Evolutionary conservation across 2,329 filamentous ascomycete genomes (phyloP).

Genomic region (Malbranchea cinnamomea): DNA sequence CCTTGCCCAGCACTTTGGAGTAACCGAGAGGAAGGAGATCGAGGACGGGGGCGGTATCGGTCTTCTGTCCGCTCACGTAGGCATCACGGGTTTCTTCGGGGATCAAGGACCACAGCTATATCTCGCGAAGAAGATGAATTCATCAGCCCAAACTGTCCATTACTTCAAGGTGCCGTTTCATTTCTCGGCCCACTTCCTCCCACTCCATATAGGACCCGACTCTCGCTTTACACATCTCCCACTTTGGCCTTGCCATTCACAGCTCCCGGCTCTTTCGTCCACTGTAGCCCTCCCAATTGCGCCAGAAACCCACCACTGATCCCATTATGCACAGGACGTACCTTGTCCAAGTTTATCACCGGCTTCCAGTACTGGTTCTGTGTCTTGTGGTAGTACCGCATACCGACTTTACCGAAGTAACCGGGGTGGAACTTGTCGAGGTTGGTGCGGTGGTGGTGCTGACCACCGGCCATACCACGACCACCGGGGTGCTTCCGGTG

Average conservation of each 20-base stretch:
- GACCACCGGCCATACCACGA: conserved; percentile 88
- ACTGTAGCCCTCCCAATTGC: neutral
- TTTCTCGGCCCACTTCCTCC: conserved; percentile 1
- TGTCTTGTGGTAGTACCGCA: conserved; percentile 94
- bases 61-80: conserved; percentile 61
- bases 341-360: conserved; percentile 97
- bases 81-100: conserved; percentile 83
- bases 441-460: conserved; percentile 96
- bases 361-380: conserved; percentile 97
- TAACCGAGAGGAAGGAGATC: conserved; percentile 95
- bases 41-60: conserved; percentile 92
- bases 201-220: neutral
- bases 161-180: no score
- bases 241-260: neutral
- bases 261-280: neutral
- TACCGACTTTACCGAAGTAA: conserved; percentile 98
- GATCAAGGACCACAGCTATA: conserved; percentile 85
- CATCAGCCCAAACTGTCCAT: no score
- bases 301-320: neutral
- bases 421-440: conserved; percentile 89
- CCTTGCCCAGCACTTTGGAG: conserved; percentile 98
- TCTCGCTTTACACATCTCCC: neutral
- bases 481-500: conserved; percentile 82
- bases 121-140: conserved; percentile 4
- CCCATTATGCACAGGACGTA: conserved; percentile 31